These are phyloP conservation scores for Podospora pseudopauciseta DNA, from an alignment of 495 filamentous ascomycete species.

Conservation along the genomic window DNA sequence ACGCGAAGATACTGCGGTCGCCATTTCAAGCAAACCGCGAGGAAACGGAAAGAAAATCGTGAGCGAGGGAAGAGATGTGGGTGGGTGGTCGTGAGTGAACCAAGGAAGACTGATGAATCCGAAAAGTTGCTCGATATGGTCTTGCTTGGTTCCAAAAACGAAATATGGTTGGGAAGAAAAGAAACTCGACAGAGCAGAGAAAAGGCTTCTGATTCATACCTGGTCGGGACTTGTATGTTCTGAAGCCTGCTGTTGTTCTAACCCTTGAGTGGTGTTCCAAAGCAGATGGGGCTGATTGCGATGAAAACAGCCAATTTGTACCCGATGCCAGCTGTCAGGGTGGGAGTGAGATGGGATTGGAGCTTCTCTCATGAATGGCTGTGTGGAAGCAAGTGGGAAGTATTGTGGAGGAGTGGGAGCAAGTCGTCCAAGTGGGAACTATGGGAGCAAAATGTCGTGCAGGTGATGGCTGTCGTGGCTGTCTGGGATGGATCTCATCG, in stretches of 20 bases:
- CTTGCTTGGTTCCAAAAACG: too few species aligned
- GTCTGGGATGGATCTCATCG: background rate
- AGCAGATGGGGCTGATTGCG: background rate
- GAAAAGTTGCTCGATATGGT: too few species aligned
- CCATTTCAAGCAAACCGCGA: background rate
- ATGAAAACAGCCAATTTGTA: constrained; percentile 10
- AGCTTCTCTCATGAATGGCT: constrained; percentile 6
- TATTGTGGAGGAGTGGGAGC: background rate
- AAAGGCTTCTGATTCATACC: background rate
- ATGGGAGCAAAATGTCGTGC: background rate
- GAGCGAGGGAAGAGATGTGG: background rate
- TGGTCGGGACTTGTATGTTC: background rate
- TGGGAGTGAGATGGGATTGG: background rate
- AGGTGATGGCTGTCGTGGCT: constrained; percentile 3
- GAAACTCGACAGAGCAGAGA: background rate
- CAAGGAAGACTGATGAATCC: background rate
- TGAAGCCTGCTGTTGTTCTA: background rate
- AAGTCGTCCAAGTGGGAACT: background rate
- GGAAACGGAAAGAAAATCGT: background rate
- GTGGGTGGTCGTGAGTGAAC: background rate
- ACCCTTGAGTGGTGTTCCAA: background rate
- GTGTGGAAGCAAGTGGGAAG: background rate
- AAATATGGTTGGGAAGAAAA: background rate
- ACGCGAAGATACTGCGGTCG: background rate
- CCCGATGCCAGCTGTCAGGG: constrained; percentile 29